A percentile compares a stretch with the other conserved stretches of the same genome.
These are phyloP conservation scores for Aspergillus tamarii DNA, from an alignment of 2,329 filamentous ascomycete species.

Conservation along the genomic window DNA sequence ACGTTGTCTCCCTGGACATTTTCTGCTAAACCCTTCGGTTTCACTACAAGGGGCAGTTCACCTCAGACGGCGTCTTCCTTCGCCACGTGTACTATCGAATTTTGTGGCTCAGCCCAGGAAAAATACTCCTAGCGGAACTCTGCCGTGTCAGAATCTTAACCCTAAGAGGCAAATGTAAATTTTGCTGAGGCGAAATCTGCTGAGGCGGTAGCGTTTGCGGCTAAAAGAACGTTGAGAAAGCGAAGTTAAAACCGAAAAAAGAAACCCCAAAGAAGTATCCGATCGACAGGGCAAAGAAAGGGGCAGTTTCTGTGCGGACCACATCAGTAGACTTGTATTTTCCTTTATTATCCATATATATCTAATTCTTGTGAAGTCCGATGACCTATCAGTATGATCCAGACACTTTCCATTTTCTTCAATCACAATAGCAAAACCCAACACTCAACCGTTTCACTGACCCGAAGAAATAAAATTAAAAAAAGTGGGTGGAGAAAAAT, in stretches of 20 bases:
- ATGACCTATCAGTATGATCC: background rate
- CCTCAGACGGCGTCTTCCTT: background rate
- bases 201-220: conserved; percentile 2
- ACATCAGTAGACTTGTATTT: background rate
- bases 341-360: background rate
- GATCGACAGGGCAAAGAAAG: conserved; percentile 4
- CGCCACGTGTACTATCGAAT: background rate
- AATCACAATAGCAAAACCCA: background rate
- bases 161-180: background rate
- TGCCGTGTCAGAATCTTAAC: background rate
- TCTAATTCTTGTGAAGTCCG: background rate
- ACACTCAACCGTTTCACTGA: conserved; percentile 1
- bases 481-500: background rate
- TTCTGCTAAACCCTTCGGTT: background rate
- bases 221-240: background rate
- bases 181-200: background rate
- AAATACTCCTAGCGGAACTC: background rate
- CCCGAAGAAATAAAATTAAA: background rate
- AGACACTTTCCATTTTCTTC: background rate
- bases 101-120: background rate
- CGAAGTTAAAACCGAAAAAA: background rate
- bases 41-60: background rate
- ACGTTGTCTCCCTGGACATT: background rate
- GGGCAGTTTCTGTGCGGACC: background rate
- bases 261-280: background rate